Evolutionary conservation across 495 filamentous ascomycete genomes (phyloP).

Genomic region (Aspergillus carlsbadensis): DNA sequence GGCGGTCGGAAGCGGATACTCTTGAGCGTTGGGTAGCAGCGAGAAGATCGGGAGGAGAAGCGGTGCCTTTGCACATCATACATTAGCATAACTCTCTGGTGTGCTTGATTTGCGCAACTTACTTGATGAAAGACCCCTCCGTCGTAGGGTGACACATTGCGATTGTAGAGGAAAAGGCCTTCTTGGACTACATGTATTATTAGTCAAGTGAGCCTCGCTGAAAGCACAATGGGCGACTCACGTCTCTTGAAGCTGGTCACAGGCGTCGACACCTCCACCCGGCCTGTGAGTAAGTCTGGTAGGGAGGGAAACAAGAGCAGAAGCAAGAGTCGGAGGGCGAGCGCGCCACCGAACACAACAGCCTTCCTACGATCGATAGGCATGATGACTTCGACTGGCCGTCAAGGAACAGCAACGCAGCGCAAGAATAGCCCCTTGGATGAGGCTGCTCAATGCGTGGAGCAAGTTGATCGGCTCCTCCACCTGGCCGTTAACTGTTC

Average conservation of each 20-base stretch:
- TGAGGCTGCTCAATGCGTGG: conserved; percentile 3
- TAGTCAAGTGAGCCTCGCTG: not conserved
- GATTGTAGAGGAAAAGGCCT: conserved; percentile 91
- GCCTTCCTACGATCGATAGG: conserved; percentile 72
- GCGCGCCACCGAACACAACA: conserved; percentile 71
- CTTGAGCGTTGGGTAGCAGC: conserved; percentile 67
- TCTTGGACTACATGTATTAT: conserved; percentile 69
- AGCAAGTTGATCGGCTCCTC: not conserved
- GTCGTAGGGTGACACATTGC: conserved; percentile 96
- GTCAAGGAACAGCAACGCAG: conserved; percentile 14
- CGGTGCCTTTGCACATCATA: conserved; percentile 59
- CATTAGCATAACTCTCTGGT: not conserved
- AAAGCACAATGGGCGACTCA: conserved; percentile 41
- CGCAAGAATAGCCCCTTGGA: not conserved
- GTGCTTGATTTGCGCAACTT: conserved; percentile 11
- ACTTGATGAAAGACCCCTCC: conserved; percentile 96
- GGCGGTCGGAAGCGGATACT: conserved; percentile 68
- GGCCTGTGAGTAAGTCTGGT: conserved; percentile 80
- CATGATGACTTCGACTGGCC: conserved; percentile 35
- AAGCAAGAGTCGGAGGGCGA: conserved; percentile 76
- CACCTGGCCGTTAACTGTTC: conserved; percentile 25
- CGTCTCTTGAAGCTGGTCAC: conserved; percentile 97
- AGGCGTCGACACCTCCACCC: conserved; percentile 95
- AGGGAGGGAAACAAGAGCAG: conserved; percentile 79
- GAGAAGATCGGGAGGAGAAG: conserved; percentile 89